phyloP scores from a whole-genome alignment of 345 rosid genomes.

The Eucalyptus cladocalyx region DNA sequence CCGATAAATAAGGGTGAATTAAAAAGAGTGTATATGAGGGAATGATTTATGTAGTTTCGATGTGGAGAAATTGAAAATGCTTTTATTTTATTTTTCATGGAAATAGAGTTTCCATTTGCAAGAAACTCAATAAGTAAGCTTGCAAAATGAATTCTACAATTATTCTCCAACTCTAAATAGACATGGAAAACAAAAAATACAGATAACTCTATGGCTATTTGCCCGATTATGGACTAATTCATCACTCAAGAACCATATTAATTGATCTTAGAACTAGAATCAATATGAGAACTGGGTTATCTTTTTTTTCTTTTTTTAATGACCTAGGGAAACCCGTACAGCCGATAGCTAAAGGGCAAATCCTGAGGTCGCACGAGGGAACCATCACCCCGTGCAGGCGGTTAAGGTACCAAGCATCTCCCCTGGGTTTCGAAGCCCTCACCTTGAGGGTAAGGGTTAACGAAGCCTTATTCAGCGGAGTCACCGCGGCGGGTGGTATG shows the following conservation, averaged over 20 bases:
- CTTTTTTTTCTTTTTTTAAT: no score
- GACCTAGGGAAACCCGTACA: rapidly evolving
- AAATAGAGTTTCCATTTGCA: not conserved
- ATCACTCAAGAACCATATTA: not conserved
- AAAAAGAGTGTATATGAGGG: not conserved
- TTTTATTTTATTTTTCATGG: not conserved
- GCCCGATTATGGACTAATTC: not conserved
- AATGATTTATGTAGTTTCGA: not conserved
- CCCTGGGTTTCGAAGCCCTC: rapidly evolving
- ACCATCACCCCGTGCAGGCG: no score
- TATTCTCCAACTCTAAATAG: not conserved
- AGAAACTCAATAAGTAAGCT: not conserved
- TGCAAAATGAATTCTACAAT: not conserved
- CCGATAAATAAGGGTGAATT: not conserved
- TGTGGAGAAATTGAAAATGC: not conserved
- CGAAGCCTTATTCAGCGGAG: rapidly evolving
- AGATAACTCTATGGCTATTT: not conserved
- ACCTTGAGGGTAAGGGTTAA: no score
- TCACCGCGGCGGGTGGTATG: no score
- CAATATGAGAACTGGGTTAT: no score
- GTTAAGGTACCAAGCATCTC: no score
- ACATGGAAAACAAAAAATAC: not conserved
- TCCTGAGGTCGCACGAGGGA: rapidly evolving
- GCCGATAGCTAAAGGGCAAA: rapidly evolving
- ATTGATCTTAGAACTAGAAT: no score